Conservation (phyloP, 352 stramenopile species). For the Detonula confervacea region DNA sequence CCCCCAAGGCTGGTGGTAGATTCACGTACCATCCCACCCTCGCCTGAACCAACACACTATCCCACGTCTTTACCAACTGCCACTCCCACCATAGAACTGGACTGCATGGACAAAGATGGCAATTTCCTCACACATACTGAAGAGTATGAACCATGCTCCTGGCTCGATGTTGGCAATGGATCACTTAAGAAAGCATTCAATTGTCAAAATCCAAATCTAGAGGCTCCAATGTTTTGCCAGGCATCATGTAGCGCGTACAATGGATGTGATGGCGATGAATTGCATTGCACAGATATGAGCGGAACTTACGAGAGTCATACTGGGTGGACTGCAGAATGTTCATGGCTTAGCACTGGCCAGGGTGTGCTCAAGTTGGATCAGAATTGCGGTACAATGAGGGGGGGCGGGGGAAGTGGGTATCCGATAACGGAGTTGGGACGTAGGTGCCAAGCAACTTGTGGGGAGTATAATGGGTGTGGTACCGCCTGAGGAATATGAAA, state of each 20-base stretch:
- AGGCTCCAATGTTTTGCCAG: constrained; percentile 48
- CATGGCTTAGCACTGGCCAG: constrained; percentile 40
- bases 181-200: constrained; percentile 48
- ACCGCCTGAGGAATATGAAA: too few relatives aligned
- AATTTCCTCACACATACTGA: constrained; percentile 43
- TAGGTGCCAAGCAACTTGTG: constrained; percentile 41
- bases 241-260: constrained; percentile 48
- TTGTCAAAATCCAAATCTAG: constrained; percentile 26
- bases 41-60: constrained; percentile 16
- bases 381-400: constrained; percentile 55
- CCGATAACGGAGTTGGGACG: constrained; percentile 50
- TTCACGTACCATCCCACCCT: constrained; percentile 29
- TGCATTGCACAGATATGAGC: constrained; percentile 39
- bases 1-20: constrained; percentile 44
- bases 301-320: constrained; percentile 46
- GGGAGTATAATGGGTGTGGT: constrained; percentile 49
- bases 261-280: constrained; percentile 51
- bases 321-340: constrained; percentile 43
- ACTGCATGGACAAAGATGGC: constrained; percentile 46
- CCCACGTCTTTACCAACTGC: constrained; percentile 18
- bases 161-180: constrained; percentile 43
- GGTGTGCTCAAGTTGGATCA: constrained; percentile 41
- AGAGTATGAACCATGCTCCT: constrained; percentile 46
- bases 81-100: constrained; percentile 27
- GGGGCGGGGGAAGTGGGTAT: too few relatives aligned